Conservation (phyloP, 192 early-diverging fungal genomes). For the Umbelopsis ramanniana region DNA sequence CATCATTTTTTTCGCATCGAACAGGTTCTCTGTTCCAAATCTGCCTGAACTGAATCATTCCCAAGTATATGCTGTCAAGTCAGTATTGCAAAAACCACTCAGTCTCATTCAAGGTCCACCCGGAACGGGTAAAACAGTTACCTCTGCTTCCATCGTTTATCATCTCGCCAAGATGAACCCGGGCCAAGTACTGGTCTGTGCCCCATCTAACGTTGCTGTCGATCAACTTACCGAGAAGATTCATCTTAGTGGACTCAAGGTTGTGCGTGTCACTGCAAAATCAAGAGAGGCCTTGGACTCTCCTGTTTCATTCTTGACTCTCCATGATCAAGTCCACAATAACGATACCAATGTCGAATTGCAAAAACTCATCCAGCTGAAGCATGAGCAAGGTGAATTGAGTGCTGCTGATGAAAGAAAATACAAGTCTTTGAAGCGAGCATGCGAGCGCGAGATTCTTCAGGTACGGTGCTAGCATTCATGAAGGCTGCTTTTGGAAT, state of each 20-base stretch:
- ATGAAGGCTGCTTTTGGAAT: neutral
- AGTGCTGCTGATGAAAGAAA: slow-evolving; percentile 85
- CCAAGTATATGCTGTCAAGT: slow-evolving; percentile 94
- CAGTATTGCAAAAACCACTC: slow-evolving; percentile 89
- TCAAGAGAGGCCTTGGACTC: slow-evolving; percentile 94
- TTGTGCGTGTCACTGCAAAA: slow-evolving; percentile 94
- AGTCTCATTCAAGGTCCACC: slow-evolving; percentile 96
- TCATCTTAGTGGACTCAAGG: slow-evolving; percentile 90
- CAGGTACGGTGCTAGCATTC: slow-evolving; percentile 41
- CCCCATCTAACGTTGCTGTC: slow-evolving; percentile 99
- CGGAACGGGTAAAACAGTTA: slow-evolving; percentile 99
- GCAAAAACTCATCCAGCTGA: slow-evolving; percentile 88
- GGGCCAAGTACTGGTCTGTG: slow-evolving; percentile 95
- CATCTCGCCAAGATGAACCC: slow-evolving; percentile 90
- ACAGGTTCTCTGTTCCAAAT: slow-evolving; percentile 84
- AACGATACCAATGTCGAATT: slow-evolving; percentile 94
- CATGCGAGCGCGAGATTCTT: slow-evolving; percentile 92
- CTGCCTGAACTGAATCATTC: slow-evolving; percentile 97
- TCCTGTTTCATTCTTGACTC: slow-evolving; percentile 89
- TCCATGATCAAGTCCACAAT: slow-evolving; percentile 97
- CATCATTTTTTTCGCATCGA: neutral
- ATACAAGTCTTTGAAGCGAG: slow-evolving; percentile 81
- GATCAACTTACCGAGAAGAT: slow-evolving; percentile 99
- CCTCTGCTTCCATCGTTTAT: slow-evolving; percentile 96
- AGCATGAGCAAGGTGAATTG: slow-evolving; percentile 90